Evolutionary conservation across 805 yeast genomes (phyloP).

Genomic region (Candida vartiovaarae): DNA sequence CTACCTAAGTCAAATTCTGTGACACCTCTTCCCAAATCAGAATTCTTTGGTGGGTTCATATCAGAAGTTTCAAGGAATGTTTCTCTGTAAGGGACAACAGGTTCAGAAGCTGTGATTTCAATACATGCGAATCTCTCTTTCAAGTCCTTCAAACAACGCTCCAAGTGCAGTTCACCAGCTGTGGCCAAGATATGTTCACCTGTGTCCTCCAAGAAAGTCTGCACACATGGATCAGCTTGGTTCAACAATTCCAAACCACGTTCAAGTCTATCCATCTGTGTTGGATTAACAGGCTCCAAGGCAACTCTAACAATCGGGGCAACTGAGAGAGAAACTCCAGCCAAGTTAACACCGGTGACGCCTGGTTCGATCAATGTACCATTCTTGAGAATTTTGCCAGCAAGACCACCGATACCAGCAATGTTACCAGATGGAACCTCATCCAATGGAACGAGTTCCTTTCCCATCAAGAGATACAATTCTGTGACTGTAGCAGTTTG

Average conservation of each 20-base stretch:
- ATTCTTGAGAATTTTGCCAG: conserved; percentile 71
- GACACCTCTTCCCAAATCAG: conserved; percentile 43
- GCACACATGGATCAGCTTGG: conserved; percentile 92
- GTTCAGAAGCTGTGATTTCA: conserved; percentile 80
- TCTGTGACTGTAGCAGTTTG: conserved; percentile 57
- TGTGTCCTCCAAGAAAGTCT: conserved; percentile 73
- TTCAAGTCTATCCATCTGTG: conserved; percentile 67
- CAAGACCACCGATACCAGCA: conserved; percentile 90
- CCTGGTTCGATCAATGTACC: conserved; percentile 70
- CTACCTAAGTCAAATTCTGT: conserved; percentile 45
- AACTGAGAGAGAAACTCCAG: conserved; percentile 66
- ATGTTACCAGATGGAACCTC: conserved; percentile 92
- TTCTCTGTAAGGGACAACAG: conserved; percentile 92
- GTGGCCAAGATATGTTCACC: conserved; percentile 94
- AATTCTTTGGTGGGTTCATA: conserved; percentile 41
- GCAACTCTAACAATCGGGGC: conserved; percentile 95
- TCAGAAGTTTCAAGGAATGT: conserved; percentile 53
- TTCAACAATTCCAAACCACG: conserved; percentile 72
- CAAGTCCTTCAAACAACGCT: conserved; percentile 87
- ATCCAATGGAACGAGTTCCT: conserved; percentile 71
- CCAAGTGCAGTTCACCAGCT: conserved; percentile 95
- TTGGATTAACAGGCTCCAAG: conserved; percentile 87
- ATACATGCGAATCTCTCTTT: conserved; percentile 88
- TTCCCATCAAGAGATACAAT: conserved; percentile 83
- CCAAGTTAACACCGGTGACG: conserved; percentile 62